Percentiles rank a stretch among this genome's conserved stretches.
Evolutionary conservation across 441 rosid genomes (phyloP).

Genomic region (Populus hybrid): DNA sequence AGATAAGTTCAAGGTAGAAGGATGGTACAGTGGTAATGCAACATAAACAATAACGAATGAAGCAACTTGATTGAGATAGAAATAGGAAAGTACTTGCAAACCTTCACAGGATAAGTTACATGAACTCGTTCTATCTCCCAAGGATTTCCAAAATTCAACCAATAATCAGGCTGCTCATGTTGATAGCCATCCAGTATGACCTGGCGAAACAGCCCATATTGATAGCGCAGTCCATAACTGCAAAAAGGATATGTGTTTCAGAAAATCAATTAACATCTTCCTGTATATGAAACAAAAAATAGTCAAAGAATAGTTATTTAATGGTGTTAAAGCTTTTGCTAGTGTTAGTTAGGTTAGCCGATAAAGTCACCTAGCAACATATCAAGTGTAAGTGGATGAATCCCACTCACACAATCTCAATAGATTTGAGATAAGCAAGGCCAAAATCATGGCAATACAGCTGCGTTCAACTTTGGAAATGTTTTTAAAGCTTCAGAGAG

Average conservation of each 20-base stretch:
- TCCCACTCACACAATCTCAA: background rate
- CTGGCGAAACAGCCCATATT: slow-evolving; percentile 60
- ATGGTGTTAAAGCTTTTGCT: background rate
- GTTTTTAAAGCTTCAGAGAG: slow-evolving; percentile 1
- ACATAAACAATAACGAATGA: background rate
- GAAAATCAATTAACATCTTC: slow-evolving; percentile 1
- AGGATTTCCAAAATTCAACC: slow-evolving; percentile 64
- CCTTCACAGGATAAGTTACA: slow-evolving; percentile 54
- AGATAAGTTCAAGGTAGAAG: slow-evolving; percentile 9
- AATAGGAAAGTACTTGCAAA: slow-evolving; percentile 27
- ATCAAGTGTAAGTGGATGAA: background rate
- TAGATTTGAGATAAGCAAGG: background rate
- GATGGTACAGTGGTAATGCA: background rate
- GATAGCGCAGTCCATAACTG: slow-evolving; percentile 57
- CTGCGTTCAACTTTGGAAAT: background rate
- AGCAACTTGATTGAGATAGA: slow-evolving; percentile 9
- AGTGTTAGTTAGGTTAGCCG: background rate
- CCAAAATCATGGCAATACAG: background rate
- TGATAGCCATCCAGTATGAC: slow-evolving; percentile 54
- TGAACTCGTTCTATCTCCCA: slow-evolving; percentile 64
- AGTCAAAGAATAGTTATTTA: background rate
- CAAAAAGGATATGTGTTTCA: slow-evolving; percentile 9
- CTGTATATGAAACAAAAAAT: background rate
- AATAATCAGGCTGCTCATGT: slow-evolving; percentile 54
- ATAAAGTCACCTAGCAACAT: background rate